Percentiles rank a stretch among this genome's conserved stretches.
phyloP scores from a whole-genome alignment of 176 grass and related monocot genomes.

The Alloteropsis semialata region DNA sequence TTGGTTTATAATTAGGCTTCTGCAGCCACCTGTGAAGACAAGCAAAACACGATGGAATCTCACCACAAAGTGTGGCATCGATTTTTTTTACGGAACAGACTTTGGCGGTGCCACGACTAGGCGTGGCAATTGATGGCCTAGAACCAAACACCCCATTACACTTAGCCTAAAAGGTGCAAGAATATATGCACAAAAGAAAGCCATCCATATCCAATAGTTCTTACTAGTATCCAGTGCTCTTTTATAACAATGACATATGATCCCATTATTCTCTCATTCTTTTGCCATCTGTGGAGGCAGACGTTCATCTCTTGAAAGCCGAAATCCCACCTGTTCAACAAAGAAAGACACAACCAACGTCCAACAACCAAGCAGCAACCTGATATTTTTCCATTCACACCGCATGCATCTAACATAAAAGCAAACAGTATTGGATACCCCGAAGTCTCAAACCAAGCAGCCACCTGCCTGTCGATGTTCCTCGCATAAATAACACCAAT shows the following conservation, averaged over 20 bases:
- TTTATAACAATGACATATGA: conserved; percentile 7
- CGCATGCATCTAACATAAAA: too few species aligned
- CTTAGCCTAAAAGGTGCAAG: not conserved
- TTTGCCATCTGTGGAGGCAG: conserved; percentile 20
- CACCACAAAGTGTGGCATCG: too few species aligned
- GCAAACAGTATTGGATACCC: conserved; percentile 8
- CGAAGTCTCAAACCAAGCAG: not conserved
- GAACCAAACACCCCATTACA: too few species aligned
- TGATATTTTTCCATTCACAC: not conserved
- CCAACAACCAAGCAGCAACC: too few species aligned
- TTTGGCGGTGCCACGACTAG: too few species aligned
- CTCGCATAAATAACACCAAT: not conserved
- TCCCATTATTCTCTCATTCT: conserved; percentile 37
- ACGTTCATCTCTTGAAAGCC: conserved; percentile 20
- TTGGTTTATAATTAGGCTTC: too few species aligned
- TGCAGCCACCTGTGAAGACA: too few species aligned
- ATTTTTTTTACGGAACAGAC: too few species aligned
- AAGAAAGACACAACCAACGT: not conserved
- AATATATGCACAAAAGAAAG: conserved; percentile 17
- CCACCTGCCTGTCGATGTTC: not conserved
- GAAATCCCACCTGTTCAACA: conserved; percentile 22
- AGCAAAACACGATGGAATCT: too few species aligned
- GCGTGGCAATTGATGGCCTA: too few species aligned
- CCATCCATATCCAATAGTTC: not conserved
- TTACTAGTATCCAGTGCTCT: conserved; percentile 2